phyloP scores from a whole-genome alignment of 108 stramenopile genomes.

The Pseudonitzschia multiseries region DNA sequence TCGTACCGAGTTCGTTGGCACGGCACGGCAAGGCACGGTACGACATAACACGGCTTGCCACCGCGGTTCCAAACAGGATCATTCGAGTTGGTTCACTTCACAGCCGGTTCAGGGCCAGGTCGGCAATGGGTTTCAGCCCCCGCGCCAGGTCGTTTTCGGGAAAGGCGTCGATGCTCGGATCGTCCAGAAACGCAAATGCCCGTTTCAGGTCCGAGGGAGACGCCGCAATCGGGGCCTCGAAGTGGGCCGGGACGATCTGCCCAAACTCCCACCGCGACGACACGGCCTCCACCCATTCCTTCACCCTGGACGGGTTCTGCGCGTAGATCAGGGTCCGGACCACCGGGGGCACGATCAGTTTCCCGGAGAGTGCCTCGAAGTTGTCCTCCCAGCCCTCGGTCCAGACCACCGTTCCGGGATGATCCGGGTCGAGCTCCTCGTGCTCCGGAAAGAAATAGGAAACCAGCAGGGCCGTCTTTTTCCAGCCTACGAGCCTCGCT shows the following conservation, averaged over 20 bases:
- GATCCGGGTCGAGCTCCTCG: slow-evolving; percentile 26
- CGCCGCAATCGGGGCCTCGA: slow-evolving; percentile 27
- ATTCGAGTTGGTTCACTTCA: background rate
- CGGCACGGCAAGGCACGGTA: too few relatives aligned
- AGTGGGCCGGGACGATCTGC: slow-evolving; percentile 25
- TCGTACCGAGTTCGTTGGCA: too few relatives aligned
- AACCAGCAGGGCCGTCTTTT: slow-evolving; percentile 29
- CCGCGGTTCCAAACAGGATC: too few relatives aligned
- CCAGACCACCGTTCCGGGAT: slow-evolving; percentile 22
- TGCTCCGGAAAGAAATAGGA: slow-evolving; percentile 35
- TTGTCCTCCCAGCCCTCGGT: slow-evolving; percentile 36
- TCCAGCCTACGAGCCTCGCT: slow-evolving; percentile 20
- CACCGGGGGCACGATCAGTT: slow-evolving; percentile 27
- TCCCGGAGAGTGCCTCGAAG: slow-evolving; percentile 19
- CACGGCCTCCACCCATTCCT: slow-evolving; percentile 25
- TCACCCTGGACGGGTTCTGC: slow-evolving; percentile 18
- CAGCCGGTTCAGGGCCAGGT: background rate
- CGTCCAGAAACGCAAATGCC: slow-evolving; percentile 27
- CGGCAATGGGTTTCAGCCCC: slow-evolving; percentile 26
- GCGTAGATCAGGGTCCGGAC: slow-evolving; percentile 24
- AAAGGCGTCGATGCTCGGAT: slow-evolving; percentile 20
- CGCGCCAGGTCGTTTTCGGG: slow-evolving; percentile 22
- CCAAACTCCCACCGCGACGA: slow-evolving; percentile 21
- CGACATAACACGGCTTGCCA: too few relatives aligned
- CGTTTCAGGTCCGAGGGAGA: background rate